Conservation (phyloP, 208 protist species). For the Blechomonas ayalai region DNA sequence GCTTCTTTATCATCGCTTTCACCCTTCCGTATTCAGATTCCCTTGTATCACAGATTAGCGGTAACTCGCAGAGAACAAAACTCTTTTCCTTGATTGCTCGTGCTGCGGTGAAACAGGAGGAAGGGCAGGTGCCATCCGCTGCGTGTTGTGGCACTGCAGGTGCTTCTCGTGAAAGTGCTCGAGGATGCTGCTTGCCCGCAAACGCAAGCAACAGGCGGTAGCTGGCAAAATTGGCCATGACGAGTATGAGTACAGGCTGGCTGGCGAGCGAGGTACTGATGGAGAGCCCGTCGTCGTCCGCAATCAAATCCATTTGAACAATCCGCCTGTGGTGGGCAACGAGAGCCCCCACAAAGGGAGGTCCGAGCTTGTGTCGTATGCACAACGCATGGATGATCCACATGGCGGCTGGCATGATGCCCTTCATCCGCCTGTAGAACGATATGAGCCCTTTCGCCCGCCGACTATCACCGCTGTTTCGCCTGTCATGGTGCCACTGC, state of each 20-base stretch:
- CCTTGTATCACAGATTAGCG: no score
- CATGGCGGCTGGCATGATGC: background rate
- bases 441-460: no score
- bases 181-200: conserved; percentile 37
- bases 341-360: background rate
- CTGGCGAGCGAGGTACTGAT: conserved; percentile 14
- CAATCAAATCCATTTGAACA: no score
- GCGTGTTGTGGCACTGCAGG: no score
- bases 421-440: background rate
- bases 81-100: no score
- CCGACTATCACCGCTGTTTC: conserved; percentile 10
- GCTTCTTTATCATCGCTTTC: no score
- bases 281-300: background rate
- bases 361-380: background rate
- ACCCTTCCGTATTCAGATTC: no score
- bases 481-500: conserved; percentile 10
- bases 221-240: conserved; percentile 81
- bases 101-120: no score
- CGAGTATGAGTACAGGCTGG: conserved; percentile 64
- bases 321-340: background rate
- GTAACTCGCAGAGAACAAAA: no score
- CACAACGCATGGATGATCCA: background rate
- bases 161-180: no score
- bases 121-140: no score
- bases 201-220: conserved; percentile 51